A percentile compares a stretch with the other conserved stretches of the same genome.
Evolutionary conservation across 2,329 filamentous ascomycete genomes (phyloP).

Genomic region (Dothistroma pini): DNA sequence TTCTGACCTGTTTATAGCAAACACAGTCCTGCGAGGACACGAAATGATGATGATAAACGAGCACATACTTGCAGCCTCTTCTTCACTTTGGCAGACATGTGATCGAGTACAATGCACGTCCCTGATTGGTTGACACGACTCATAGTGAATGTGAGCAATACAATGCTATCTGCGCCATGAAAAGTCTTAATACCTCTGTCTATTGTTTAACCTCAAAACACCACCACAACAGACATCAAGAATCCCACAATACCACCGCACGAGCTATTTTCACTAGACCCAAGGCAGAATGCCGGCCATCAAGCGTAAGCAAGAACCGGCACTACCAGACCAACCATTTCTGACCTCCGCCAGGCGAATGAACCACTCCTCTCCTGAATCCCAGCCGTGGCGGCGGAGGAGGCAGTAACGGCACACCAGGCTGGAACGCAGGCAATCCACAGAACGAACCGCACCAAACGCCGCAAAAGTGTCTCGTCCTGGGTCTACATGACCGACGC

Average conservation of each 20-base stretch:
- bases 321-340: neutral
- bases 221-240: neutral
- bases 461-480: neutral
- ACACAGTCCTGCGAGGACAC: neutral
- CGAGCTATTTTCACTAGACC: neutral
- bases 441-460: too few species aligned
- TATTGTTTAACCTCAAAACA: neutral
- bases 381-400: neutral
- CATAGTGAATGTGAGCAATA: neutral
- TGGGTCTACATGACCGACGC: neutral
- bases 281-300: neutral
- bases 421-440: too few species aligned
- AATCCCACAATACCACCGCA: neutral
- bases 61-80: neutral
- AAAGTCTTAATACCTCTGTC: neutral
- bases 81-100: neutral
- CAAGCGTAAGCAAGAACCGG: neutral
- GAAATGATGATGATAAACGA: neutral
- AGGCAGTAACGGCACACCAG: neutral
- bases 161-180: neutral
- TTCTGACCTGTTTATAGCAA: neutral
- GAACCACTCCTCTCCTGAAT: neutral
- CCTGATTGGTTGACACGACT: neutral
- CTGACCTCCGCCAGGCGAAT: neutral
- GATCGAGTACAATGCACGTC: neutral